A percentile compares a stretch with the other conserved stretches of the same genome.
Evolutionary conservation across 768 basidiomycete genomes (phyloP).

Genomic region (Coprinopsis sp.): DNA sequence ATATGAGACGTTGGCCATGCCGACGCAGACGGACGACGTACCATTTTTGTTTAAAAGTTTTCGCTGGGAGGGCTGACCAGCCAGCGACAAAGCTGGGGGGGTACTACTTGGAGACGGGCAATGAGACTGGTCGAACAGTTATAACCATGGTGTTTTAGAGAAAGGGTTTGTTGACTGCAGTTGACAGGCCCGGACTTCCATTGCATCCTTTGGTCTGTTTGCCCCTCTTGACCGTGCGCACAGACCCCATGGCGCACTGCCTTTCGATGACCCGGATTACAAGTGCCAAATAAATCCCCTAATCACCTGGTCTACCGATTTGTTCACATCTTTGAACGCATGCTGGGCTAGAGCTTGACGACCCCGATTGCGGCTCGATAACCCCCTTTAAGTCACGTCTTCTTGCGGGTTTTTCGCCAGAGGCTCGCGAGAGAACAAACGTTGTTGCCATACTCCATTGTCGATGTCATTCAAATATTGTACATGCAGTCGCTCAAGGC

Average conservation of each 20-base stretch:
- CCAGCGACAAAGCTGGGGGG: slow-evolving; percentile 55
- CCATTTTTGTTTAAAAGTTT: slow-evolving; percentile 44
- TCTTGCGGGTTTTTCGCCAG: slow-evolving; percentile 36
- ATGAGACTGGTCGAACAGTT: too few species aligned
- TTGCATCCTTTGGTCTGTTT: too few species aligned
- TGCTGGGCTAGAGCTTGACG: too few species aligned
- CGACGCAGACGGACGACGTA: slow-evolving; percentile 18
- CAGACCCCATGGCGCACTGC: too few species aligned
- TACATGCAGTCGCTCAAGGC: background rate
- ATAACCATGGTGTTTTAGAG: slow-evolving; percentile 32
- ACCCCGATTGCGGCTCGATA: too few species aligned
- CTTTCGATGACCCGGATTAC: slow-evolving; percentile 15
- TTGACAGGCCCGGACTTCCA: slow-evolving; percentile 45
- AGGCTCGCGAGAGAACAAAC: slow-evolving; percentile 16
- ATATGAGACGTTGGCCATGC: slow-evolving; percentile 8
- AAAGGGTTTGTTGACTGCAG: slow-evolving; percentile 45
- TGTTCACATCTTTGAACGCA: background rate
- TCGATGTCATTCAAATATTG: too few species aligned
- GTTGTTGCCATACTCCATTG: background rate
- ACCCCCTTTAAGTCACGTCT: too few species aligned
- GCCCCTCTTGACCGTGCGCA: too few species aligned
- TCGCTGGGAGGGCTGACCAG: slow-evolving; percentile 22
- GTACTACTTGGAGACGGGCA: too few species aligned
- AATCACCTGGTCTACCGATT: background rate
- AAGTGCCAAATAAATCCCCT: slow-evolving; percentile 15